Conservation (phyloP, 179 eudicot species). For the Drosera spatulata region DNA sequence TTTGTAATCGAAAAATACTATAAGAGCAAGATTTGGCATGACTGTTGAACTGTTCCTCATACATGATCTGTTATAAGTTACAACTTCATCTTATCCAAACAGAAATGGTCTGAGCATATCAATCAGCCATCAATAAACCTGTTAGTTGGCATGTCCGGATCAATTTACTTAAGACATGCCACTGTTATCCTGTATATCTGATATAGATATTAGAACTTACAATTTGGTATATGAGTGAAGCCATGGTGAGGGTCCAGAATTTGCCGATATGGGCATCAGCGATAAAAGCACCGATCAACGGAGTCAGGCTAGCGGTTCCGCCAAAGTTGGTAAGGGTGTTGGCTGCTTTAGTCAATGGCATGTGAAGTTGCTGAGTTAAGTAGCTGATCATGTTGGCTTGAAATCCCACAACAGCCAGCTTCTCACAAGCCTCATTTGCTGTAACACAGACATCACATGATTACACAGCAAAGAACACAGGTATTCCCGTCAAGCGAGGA, state of each 20-base stretch:
- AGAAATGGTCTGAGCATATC: no score
- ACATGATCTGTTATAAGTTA: no score
- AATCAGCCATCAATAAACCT: no score
- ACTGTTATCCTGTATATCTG: no score
- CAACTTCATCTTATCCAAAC: no score
- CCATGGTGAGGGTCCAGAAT: constrained; percentile 53
- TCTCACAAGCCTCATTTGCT: constrained; percentile 69
- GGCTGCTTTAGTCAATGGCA: constrained; percentile 68
- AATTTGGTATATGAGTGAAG: constrained; percentile 50
- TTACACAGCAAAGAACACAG: not conserved
- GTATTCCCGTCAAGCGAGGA: no score
- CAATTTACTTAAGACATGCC: no score
- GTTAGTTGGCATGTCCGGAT: no score
- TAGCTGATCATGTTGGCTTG: constrained; percentile 53
- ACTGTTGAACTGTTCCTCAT: no score
- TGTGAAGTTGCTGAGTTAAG: constrained; percentile 46
- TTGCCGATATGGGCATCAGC: constrained; percentile 53
- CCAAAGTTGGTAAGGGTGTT: constrained; percentile 64
- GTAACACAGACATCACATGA: not conserved
- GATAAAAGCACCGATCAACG: constrained; percentile 60
- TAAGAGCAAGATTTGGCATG: no score
- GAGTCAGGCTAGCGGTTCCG: constrained; percentile 64
- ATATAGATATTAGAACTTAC: constrained; percentile 9
- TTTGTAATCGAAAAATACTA: no score
- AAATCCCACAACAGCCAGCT: constrained; percentile 70